A percentile compares a stretch with the other conserved stretches of the same genome.
Conservation (phyloP, 495 filamentous ascomycete species). For the Geopyxis carbonaria region DNA sequence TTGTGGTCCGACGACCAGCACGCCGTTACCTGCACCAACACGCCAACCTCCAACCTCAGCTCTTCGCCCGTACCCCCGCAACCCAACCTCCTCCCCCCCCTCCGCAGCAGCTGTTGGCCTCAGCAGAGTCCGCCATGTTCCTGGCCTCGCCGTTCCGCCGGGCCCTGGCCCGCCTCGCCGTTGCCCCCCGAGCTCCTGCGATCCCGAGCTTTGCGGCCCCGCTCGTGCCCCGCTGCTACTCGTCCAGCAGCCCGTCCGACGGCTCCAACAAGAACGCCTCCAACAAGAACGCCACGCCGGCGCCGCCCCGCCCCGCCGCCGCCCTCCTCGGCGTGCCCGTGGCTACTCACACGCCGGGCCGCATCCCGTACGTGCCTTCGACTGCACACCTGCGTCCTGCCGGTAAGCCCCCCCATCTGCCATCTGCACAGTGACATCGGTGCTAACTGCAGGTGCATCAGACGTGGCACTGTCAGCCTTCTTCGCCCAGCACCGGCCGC, state of each 20-base stretch:
- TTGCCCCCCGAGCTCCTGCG: too few relatives aligned
- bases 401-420: slow-evolving; percentile 8
- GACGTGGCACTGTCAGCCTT: slow-evolving; percentile 78
- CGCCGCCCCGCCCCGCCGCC: not conserved
- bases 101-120: too few relatives aligned
- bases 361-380: slow-evolving; percentile 18
- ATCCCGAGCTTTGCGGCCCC: too few relatives aligned
- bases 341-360: not conserved
- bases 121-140: too few relatives aligned
- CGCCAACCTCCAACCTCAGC: too few relatives aligned
- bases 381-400: slow-evolving; percentile 21
- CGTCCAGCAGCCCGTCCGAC: not conserved
- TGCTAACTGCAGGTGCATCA: slow-evolving; percentile 26
- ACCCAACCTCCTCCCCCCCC: too few relatives aligned
- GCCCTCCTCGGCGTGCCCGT: not conserved
- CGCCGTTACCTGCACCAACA: too few relatives aligned
- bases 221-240: too few relatives aligned
- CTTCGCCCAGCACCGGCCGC: slow-evolving; percentile 89
- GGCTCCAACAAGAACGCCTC: not conserved
- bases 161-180: too few relatives aligned
- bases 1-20: too few relatives aligned
- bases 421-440: not conserved
- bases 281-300: not conserved
- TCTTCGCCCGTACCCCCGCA: too few relatives aligned
- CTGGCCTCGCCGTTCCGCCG: too few relatives aligned